Percentiles rank a stretch among this genome's conserved stretches.
Evolutionary conservation across 129 eudicot genomes (phyloP).

Genomic region (Lactuca sativa): DNA sequence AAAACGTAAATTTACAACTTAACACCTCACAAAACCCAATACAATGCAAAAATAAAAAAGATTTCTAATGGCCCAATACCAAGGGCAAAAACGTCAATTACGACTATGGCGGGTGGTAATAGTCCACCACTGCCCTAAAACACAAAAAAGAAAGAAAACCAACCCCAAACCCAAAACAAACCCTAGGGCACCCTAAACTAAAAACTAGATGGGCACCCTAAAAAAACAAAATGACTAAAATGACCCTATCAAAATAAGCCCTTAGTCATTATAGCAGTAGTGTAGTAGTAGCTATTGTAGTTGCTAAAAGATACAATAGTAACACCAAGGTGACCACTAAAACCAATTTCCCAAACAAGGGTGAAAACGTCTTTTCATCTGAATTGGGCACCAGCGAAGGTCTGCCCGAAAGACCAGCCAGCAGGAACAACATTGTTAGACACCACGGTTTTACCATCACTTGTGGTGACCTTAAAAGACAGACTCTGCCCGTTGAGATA

Average conservation of each 20-base stretch:
- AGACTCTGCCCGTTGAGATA: slow-evolving; percentile 52
- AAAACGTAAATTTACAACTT: slow-evolving; percentile 24
- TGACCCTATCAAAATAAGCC: slow-evolving; percentile 30
- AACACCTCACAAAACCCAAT: slow-evolving; percentile 18
- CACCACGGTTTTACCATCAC: slow-evolving; percentile 51
- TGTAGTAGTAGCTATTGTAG: slow-evolving; percentile 23
- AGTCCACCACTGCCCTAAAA: slow-evolving; percentile 49
- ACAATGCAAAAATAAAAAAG: slow-evolving; percentile 16
- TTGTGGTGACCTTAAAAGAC: slow-evolving; percentile 62
- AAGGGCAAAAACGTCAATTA: slow-evolving; percentile 36
- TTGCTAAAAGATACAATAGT: slow-evolving; percentile 35
- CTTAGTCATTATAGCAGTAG: slow-evolving; percentile 17
- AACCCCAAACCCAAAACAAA: not conserved
- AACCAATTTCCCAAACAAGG: slow-evolving; percentile 16
- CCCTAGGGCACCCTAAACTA: slow-evolving; percentile 19
- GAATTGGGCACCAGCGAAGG: slow-evolving; percentile 51
- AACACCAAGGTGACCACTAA: slow-evolving; percentile 22
- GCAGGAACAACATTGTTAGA: slow-evolving; percentile 52
- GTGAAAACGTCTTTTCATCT: slow-evolving; percentile 29
- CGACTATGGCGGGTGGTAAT: slow-evolving; percentile 48
- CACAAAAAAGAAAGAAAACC: not conserved
- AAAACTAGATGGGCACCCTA: slow-evolving; percentile 22
- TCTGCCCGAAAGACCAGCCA: slow-evolving; percentile 62
- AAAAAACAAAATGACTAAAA: slow-evolving; percentile 27
- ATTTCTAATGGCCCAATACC: not conserved